Evolutionary conservation across 2,329 filamentous ascomycete genomes (phyloP), one percentile per base, ranked within the genome.

Genomic region (Capronia coronata): DNA sequence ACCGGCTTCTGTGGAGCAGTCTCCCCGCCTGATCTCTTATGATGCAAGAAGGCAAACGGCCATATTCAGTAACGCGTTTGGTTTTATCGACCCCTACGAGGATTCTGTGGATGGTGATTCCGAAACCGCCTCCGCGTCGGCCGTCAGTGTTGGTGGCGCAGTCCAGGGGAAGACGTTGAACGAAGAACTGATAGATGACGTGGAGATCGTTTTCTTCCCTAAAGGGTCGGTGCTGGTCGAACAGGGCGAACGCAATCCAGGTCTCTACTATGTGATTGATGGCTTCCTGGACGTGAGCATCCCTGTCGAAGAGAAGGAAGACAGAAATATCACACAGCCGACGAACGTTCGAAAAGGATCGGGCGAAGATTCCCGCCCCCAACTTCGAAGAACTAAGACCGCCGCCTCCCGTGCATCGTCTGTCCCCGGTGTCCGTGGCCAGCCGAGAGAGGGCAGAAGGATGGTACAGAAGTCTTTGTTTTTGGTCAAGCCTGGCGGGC

Each of bases 131-230:
- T 80, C 73, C 2, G 69, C 72, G 58, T 91, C 86, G 1, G 78
- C 82, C 2, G 80, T 82, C 1, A 73, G 82, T 40, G 80, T 80
- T 2, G 75, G 80, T 35, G 76, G 77, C 2, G 77, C 80, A 0
- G 72, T 76, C 4, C 80, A 82, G 0, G 87, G 82, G 0, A 75
- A 87, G 46, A 69, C 75, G 2, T 70, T 91, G 3, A 79, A 81
- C 2, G 82, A 88, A 51, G 91, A 97, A 54, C 78, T 97, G 69
- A 85, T 84, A 56, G 84, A 94, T 55, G 93, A 98, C 46, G 80
- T 97, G 2, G 93, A 98, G 64, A 96, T 98, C 57, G 93, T 98
- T 4, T 97, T 87, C 70, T 98, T 98, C 58, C 91, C 90, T 0
- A 87, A 97, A 65, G 90, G 87, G 2, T 91, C 93, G 1, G 86